Evolutionary conservation across 306 rosid species (phyloP).

Genomic region (Spatholobus suberectus): DNA sequence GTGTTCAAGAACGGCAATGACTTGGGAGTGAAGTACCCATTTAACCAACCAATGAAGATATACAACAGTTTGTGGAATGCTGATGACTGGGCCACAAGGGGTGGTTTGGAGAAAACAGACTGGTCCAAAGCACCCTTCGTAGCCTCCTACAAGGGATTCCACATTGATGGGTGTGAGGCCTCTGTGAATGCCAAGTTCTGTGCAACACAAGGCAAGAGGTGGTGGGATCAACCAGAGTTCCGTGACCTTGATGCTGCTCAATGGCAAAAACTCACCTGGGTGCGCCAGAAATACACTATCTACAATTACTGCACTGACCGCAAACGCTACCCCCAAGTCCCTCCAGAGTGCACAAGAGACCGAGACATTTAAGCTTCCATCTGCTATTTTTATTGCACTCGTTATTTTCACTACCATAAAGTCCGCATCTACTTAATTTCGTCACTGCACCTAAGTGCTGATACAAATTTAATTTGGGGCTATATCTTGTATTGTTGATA

Average conservation of each 20-base stretch:
- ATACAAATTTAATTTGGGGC: slow-evolving; percentile 6
- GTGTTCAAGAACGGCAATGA: slow-evolving; percentile 85
- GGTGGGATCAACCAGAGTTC: slow-evolving; percentile 90
- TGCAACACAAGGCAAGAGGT: slow-evolving; percentile 71
- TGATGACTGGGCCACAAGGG: slow-evolving; percentile 95
- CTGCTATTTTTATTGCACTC: background rate
- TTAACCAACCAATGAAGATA: slow-evolving; percentile 91
- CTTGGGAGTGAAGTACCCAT: slow-evolving; percentile 79
- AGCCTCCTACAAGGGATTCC: slow-evolving; percentile 78
- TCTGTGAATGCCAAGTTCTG: slow-evolving; percentile 78
- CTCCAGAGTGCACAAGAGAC: slow-evolving; percentile 76
- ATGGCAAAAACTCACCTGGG: slow-evolving; percentile 72
- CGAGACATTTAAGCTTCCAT: slow-evolving; percentile 61
- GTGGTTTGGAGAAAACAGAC: slow-evolving; percentile 89
- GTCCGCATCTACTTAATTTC: background rate
- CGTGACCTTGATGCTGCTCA: slow-evolving; percentile 73
- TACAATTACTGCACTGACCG: slow-evolving; percentile 88
- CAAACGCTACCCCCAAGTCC: slow-evolving; percentile 55
- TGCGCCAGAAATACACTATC: slow-evolving; percentile 70
- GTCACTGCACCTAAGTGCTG: background rate
- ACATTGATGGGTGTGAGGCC: slow-evolving; percentile 88
- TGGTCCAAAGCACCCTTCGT: slow-evolving; percentile 93
- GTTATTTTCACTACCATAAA: background rate
- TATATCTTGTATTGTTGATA: background rate
- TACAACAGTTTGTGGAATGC: slow-evolving; percentile 96